These are phyloP conservation scores for Ogataea sp. DNA, from an alignment of 805 yeast species.

Conservation along the genomic window DNA sequence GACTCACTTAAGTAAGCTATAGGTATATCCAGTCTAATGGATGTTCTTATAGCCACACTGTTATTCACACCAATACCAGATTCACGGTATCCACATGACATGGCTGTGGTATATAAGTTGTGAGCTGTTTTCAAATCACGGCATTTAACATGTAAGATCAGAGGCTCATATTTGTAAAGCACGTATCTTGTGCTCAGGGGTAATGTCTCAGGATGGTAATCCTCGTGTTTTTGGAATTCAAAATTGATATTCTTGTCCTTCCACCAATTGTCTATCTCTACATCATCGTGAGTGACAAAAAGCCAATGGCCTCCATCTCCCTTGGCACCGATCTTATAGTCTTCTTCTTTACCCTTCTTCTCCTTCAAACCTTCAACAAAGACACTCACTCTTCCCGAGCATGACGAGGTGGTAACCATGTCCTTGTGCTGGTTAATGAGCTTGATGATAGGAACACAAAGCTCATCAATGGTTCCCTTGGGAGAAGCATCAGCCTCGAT, in stretches of 20 bases:
- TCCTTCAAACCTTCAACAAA: slow-evolving; percentile 66
- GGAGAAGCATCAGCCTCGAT: slow-evolving; percentile 66
- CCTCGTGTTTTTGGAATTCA: background rate
- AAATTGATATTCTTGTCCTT: slow-evolving; percentile 21
- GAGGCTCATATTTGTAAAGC: slow-evolving; percentile 76
- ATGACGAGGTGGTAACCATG: slow-evolving; percentile 82
- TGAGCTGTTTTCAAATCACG: slow-evolving; percentile 51
- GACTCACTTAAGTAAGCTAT: slow-evolving; percentile 45
- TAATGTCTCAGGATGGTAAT: background rate
- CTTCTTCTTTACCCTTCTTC: slow-evolving; percentile 5
- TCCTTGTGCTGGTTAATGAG: slow-evolving; percentile 54
- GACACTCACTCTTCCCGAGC: slow-evolving; percentile 82
- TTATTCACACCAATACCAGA: slow-evolving; percentile 77
- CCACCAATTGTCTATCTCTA: slow-evolving; percentile 42
- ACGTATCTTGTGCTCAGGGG: slow-evolving; percentile 38
- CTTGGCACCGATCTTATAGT: slow-evolving; percentile 59
- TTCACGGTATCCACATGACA: slow-evolving; percentile 83
- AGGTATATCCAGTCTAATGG: slow-evolving; percentile 70
- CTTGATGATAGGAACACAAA: slow-evolving; percentile 64
- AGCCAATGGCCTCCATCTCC: slow-evolving; percentile 84
- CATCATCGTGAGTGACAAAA: slow-evolving; percentile 63
- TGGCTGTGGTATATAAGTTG: slow-evolving; percentile 58
- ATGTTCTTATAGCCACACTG: slow-evolving; percentile 69
- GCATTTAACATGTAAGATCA: slow-evolving; percentile 79
- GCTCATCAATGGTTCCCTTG: slow-evolving; percentile 75